These are phyloP conservation scores for Pseudoturritis turrita DNA, from an alignment of 345 rosid genomes.

Conservation along the genomic window DNA sequence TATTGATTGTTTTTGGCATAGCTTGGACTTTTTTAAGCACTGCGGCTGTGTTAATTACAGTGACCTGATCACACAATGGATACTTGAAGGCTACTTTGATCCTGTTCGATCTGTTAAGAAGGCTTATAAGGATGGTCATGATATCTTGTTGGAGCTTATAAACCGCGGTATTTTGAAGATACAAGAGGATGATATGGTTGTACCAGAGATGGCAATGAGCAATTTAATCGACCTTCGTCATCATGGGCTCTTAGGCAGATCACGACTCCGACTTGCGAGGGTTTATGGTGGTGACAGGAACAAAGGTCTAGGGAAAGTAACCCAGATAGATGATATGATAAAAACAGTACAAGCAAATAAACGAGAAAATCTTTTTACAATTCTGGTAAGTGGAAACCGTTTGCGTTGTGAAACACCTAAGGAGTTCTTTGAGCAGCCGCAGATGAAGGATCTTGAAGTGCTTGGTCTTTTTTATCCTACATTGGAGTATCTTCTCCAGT, in stretches of 20 bases:
- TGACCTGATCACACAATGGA: slow-evolving; percentile 49
- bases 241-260: slow-evolving; percentile 22
- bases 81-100: slow-evolving; percentile 54
- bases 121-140: slow-evolving; percentile 39
- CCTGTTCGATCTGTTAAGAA: slow-evolving; percentile 23
- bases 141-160: slow-evolving; percentile 40
- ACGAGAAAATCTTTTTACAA: slow-evolving; percentile 8
- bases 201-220: slow-evolving; percentile 34
- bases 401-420: slow-evolving; percentile 24
- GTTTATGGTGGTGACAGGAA: slow-evolving; percentile 10
- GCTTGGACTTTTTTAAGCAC: slow-evolving; percentile 23
- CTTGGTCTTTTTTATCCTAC: slow-evolving; percentile 36
- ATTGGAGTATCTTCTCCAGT: neutral
- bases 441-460: slow-evolving; percentile 26
- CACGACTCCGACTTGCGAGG: slow-evolving; percentile 29
- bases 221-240: slow-evolving; percentile 17
- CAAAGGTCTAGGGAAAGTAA: slow-evolving; percentile 33
- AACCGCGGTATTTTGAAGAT: slow-evolving; percentile 38
- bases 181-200: slow-evolving; percentile 34
- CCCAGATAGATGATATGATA: slow-evolving; percentile 41
- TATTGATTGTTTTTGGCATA: slow-evolving; percentile 42
- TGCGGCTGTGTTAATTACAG: slow-evolving; percentile 30
- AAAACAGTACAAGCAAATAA: slow-evolving; percentile 27
- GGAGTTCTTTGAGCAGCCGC: slow-evolving; percentile 1
- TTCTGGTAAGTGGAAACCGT: slow-evolving; percentile 41